phyloP scores from a whole-genome alignment of 176 grass and related monocot genomes.

The Pharus latifolius region DNA sequence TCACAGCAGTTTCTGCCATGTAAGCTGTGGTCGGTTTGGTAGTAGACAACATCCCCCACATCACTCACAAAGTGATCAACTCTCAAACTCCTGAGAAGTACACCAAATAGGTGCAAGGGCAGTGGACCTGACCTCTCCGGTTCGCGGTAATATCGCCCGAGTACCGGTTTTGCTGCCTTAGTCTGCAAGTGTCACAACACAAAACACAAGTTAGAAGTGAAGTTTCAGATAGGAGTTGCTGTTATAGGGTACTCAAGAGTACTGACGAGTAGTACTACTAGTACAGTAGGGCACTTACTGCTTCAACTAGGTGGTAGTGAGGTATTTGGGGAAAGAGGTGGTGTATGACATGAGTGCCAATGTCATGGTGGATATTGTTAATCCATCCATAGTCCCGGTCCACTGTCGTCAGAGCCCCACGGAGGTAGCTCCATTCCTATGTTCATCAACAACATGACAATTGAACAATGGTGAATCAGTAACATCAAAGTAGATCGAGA shows the following conservation, averaged over 20 bases:
- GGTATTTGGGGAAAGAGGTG: slow-evolving; percentile 97
- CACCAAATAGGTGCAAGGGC: slow-evolving; percentile 44
- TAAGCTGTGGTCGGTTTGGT: slow-evolving; percentile 56
- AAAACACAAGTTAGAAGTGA: not conserved
- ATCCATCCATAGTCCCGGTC: slow-evolving; percentile 95
- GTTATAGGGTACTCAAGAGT: too few relatives aligned
- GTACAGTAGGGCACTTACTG: slow-evolving; percentile 37
- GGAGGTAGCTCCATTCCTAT: slow-evolving; percentile 91
- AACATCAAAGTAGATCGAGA: not conserved
- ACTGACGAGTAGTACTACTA: too few relatives aligned
- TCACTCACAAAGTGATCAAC: slow-evolving; percentile 86
- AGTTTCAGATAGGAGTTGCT: too few relatives aligned
- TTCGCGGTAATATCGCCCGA: slow-evolving; percentile 68
- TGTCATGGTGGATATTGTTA: slow-evolving; percentile 91
- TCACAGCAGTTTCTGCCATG: not conserved
- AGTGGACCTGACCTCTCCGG: slow-evolving; percentile 69
- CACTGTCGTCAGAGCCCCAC: slow-evolving; percentile 70
- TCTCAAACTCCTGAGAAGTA: slow-evolving; percentile 68
- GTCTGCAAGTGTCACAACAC: slow-evolving; percentile 28
- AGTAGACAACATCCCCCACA: slow-evolving; percentile 68
- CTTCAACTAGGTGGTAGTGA: slow-evolving; percentile 79
- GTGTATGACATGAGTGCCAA: slow-evolving; percentile 93
- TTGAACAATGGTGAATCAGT: not conserved
- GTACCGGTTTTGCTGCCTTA: slow-evolving; percentile 55
- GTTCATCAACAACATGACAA: not conserved